Conservation (phyloP, 768 basidiomycete species). For the Leccinum incarnatum region DNA sequence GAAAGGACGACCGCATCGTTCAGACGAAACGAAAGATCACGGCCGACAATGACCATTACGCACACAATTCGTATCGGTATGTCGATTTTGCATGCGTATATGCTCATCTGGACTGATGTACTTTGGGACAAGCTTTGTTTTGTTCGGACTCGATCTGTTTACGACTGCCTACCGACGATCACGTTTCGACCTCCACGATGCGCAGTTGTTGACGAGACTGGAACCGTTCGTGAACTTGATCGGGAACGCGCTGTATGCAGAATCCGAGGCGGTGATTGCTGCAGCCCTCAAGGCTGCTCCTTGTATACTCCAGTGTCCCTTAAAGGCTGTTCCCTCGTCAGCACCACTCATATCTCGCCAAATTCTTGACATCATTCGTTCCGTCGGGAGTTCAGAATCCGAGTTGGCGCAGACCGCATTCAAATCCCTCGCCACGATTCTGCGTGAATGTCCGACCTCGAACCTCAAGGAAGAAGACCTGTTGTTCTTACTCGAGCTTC, state of each 20-base stretch:
- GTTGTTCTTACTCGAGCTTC: conserved; percentile 78
- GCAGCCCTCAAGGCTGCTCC: conserved; percentile 55
- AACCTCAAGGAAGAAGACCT: conserved; percentile 89
- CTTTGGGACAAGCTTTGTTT: conserved; percentile 61
- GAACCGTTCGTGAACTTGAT: conserved; percentile 84
- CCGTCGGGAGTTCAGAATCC: conserved; percentile 82
- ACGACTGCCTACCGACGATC: conserved; percentile 82
- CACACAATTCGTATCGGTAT: conserved; percentile 85
- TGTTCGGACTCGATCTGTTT: conserved; percentile 90
- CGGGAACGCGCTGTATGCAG: conserved; percentile 90
- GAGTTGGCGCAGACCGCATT: conserved; percentile 88
- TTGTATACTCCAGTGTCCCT: conserved; percentile 78
- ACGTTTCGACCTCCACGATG: conserved; percentile 80
- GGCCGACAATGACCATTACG: conserved; percentile 63
- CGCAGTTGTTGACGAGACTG: conserved; percentile 71
- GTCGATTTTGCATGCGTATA: conserved; percentile 13
- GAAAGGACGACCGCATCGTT: conserved; percentile 62
- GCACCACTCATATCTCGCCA: conserved; percentile 83
- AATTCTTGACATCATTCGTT: conserved; percentile 77
- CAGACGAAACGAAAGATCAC: conserved; percentile 69
- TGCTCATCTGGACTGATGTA: not conserved
- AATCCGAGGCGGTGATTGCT: conserved; percentile 66
- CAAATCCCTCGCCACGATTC: conserved; percentile 77
- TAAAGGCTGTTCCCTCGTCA: conserved; percentile 70
- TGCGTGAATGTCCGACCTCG: conserved; percentile 84